Evolutionary conservation across 441 rosid species (phyloP).

Genomic region (Macaranga tanarius): DNA sequence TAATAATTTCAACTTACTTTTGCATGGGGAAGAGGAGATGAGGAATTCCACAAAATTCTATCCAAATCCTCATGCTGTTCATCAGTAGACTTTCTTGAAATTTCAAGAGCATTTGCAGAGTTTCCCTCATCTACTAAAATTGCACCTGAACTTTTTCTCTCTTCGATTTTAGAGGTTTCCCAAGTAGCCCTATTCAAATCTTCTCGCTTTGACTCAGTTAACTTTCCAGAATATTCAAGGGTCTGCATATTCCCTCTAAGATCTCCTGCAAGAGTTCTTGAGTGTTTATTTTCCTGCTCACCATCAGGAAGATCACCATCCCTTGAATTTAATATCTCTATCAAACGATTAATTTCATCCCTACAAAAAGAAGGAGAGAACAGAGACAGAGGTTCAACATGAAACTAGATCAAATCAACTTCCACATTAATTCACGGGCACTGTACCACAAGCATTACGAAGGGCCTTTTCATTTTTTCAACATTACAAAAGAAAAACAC

Average conservation of each 20-base stretch:
- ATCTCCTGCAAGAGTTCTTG: constrained; percentile 24
- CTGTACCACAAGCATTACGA: background rate
- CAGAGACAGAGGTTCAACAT: constrained; percentile 12
- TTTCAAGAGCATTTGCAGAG: constrained; percentile 32
- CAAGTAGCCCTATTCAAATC: constrained; percentile 29
- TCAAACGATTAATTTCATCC: constrained; percentile 61
- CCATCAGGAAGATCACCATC: constrained; percentile 42
- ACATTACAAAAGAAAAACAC: background rate
- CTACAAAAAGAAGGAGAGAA: constrained; percentile 36
- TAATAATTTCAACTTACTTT: constrained; percentile 46
- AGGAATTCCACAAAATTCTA: constrained; percentile 37
- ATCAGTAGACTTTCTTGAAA: constrained; percentile 32
- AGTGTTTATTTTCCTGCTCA: constrained; percentile 37
- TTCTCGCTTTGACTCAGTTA: constrained; percentile 37
- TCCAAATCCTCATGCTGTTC: constrained; percentile 39
- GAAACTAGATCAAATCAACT: constrained; percentile 9
- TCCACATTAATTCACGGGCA: background rate
- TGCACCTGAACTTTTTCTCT: background rate
- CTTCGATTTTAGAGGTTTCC: constrained; percentile 32
- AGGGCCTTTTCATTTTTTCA: background rate
- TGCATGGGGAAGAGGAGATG: constrained; percentile 45
- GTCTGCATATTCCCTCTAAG: constrained; percentile 31
- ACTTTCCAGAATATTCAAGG: constrained; percentile 36
- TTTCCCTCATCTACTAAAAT: constrained; percentile 30
- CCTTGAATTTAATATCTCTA: constrained; percentile 65